Evolutionary conservation across 139 green algal genomes (phyloP).

Genomic region (Edaphochlamys debaryana): DNA sequence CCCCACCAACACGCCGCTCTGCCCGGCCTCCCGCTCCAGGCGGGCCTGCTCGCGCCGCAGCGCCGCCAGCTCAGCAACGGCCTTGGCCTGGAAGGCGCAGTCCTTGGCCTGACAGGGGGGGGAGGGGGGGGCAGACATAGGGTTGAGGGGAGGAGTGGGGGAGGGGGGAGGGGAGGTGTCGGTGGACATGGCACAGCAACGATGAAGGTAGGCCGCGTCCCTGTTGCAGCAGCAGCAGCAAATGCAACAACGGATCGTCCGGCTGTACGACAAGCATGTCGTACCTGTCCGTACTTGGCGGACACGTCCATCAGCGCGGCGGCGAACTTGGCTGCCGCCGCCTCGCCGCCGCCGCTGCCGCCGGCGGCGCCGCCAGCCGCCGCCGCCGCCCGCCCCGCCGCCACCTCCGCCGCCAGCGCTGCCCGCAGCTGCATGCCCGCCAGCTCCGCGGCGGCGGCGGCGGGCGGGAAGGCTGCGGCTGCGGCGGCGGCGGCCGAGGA

Average conservation of each 20-base stretch:
- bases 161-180: no score
- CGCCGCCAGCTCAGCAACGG: slow-evolving; percentile 53
- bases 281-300: slow-evolving; percentile 49
- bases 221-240: no score
- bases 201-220: no score
- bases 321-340: not conserved
- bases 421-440: slow-evolving; percentile 24
- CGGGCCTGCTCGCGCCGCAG: slow-evolving; percentile 67
- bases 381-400: not conserved
- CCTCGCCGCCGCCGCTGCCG: slow-evolving; percentile 6
- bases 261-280: no score
- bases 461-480: slow-evolving; percentile 4
- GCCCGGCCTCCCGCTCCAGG: slow-evolving; percentile 74
- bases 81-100: slow-evolving; percentile 63
- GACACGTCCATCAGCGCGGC: slow-evolving; percentile 32
- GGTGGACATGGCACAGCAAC: no score
- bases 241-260: no score
- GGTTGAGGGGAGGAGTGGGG: no score
- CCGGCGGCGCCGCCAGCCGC: not conserved
- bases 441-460: slow-evolving; percentile 17
- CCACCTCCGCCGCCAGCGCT: not conserved
- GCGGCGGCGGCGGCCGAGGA: slow-evolving; percentile 1
- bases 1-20: slow-evolving; percentile 71
- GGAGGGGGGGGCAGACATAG: no score
- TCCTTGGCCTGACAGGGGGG: no score